A percentile compares a stretch with the other conserved stretches of the same genome.
Conservation (phyloP, 805 yeast genomes). For the Cyberlindnera bimundalis region DNA sequence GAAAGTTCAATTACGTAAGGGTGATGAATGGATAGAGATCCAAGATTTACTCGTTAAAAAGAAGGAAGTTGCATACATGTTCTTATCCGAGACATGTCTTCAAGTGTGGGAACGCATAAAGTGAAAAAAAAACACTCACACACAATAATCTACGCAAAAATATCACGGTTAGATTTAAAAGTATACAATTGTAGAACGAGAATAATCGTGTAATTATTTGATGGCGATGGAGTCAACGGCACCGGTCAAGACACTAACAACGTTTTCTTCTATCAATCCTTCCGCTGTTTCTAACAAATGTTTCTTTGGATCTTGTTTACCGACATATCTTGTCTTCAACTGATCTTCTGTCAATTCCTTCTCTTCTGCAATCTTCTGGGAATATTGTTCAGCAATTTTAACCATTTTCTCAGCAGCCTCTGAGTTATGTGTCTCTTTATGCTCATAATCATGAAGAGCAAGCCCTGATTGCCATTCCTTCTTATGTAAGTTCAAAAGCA, state of each 20-base stretch:
- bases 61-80: conserved; percentile 55
- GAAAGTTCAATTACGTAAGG: conserved; percentile 47
- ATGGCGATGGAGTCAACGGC: conserved; percentile 89
- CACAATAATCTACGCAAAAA: no score
- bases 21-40: conserved; percentile 54
- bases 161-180: no score
- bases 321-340: conserved; percentile 92
- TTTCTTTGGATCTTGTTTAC: conserved; percentile 98
- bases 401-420: conserved; percentile 77
- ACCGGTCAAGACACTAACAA: conserved; percentile 82
- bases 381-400: conserved; percentile 84
- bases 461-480: conserved; percentile 95
- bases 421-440: conserved; percentile 71
- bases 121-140: neutral
- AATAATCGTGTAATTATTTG: conserved; percentile 40
- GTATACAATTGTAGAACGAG: neutral
- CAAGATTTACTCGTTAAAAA: conserved; percentile 45
- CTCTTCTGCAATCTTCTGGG: conserved; percentile 89
- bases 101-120: conserved; percentile 58
- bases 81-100: conserved; percentile 57
- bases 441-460: conserved; percentile 69
- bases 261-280: conserved; percentile 80
- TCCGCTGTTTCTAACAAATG: conserved; percentile 91
- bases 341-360: conserved; percentile 84
- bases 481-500: conserved; percentile 92